Evolutionary conservation across 768 basidiomycete species (phyloP).

Genomic region (Tricholoma saponaceum): DNA sequence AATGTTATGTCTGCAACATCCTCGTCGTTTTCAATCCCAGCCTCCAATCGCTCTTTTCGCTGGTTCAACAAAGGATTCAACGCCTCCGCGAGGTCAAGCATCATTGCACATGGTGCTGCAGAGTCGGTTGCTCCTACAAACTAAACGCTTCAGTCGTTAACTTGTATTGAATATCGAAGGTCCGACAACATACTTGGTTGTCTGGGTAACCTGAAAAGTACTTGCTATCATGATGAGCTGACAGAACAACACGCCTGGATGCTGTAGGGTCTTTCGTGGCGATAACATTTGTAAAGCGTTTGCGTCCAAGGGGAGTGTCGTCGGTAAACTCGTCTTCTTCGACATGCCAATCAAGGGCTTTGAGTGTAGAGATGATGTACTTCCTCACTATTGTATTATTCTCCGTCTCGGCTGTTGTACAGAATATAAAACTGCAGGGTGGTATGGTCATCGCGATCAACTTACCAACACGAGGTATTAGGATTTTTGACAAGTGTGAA

Average conservation of each 20-base stretch:
- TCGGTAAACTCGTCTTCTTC: conserved; percentile 81
- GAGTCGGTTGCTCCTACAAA: conserved; percentile 98
- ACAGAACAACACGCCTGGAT: conserved; percentile 72
- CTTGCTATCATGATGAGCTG: conserved; percentile 95
- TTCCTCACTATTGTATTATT: conserved; percentile 81
- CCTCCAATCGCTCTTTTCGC: conserved; percentile 50
- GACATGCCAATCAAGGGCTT: conserved; percentile 77
- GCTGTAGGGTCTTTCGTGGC: conserved; percentile 94
- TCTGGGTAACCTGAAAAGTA: conserved; percentile 67
- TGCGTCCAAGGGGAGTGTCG: conserved; percentile 76
- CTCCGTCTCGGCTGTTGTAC: conserved; percentile 54
- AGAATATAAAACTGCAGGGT: conserved; percentile 2
- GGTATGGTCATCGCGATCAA: conserved; percentile 13
- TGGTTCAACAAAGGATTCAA: conserved; percentile 69
- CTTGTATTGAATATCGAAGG: conserved; percentile 1
- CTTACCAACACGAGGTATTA: conserved; percentile 82
- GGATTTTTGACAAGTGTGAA: conserved; percentile 77
- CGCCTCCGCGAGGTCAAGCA: conserved; percentile 88
- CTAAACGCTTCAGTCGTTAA: conserved; percentile 34
- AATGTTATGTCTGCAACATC: conserved; percentile 81
- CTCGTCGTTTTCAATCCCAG: conserved; percentile 62
- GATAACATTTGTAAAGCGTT: conserved; percentile 84
- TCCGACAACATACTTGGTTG: conserved; percentile 57
- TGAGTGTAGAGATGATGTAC: conserved; percentile 73
- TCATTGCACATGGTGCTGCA: conserved; percentile 90